A percentile compares a stretch with the other conserved stretches of the same genome.
Conservation (phyloP, 164 flowering plant species). For the Annona cherimola region DNA sequence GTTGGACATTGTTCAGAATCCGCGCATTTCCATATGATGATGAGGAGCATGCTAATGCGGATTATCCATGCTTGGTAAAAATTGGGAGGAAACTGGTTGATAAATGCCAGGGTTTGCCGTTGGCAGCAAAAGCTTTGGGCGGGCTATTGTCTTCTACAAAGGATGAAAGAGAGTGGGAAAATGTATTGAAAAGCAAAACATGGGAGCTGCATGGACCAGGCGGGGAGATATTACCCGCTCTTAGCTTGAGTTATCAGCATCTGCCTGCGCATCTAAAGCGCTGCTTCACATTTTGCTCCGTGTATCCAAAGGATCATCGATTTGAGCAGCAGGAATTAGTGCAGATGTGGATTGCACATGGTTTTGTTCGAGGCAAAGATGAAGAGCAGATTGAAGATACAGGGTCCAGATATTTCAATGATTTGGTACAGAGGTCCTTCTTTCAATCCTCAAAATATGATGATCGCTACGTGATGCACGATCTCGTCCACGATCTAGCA, state of each 20-base stretch:
- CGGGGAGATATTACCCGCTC: slow-evolving; percentile 3
- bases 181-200: slow-evolving; percentile 3
- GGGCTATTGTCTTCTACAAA: slow-evolving; percentile 2
- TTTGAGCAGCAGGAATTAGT: slow-evolving; percentile 6
- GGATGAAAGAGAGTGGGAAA: slow-evolving; percentile 8
- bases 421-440: slow-evolving; percentile 9
- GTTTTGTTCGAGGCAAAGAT: not conserved
- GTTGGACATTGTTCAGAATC: slow-evolving; percentile 8
- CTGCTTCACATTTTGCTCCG: slow-evolving; percentile 13
- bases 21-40: slow-evolving; percentile 6
- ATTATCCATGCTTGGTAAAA: not conserved
- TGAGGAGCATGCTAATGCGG: not conserved
- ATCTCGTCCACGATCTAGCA: slow-evolving; percentile 8
- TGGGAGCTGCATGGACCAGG: slow-evolving; percentile 10
- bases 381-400: slow-evolving; percentile 6
- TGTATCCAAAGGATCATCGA: slow-evolving; percentile 9
- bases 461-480: slow-evolving; percentile 1
- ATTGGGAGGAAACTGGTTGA: slow-evolving; percentile 6
- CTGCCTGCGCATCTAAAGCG: slow-evolving; percentile 10
- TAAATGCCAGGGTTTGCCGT: slow-evolving; percentile 14
- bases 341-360: slow-evolving; percentile 13
- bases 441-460: not conserved
- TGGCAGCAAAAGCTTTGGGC: slow-evolving; percentile 9
- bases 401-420: slow-evolving; percentile 3
- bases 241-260: slow-evolving; percentile 13